phyloP scores from a whole-genome alignment of 192 early-diverging fungal species.

The Rhizophagus clarus region DNA sequence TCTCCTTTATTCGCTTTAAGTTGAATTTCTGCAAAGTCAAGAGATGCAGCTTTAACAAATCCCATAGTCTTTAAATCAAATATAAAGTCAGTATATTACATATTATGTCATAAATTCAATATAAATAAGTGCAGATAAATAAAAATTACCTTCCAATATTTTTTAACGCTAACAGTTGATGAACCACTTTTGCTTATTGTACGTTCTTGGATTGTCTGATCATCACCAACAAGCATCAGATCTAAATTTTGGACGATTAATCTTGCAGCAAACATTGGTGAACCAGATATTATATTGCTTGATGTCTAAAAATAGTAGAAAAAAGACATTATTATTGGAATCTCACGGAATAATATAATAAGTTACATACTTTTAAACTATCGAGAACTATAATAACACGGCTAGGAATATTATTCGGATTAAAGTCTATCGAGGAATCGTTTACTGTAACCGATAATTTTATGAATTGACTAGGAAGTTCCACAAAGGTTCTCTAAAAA shows the following conservation, averaged over 20 bases:
- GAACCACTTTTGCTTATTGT: neutral
- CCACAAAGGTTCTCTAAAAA: slow-evolving; percentile 42
- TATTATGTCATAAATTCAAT: neutral
- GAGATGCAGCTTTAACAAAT: slow-evolving; percentile 37
- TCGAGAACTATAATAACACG: slow-evolving; percentile 57
- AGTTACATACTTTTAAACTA: slow-evolving; percentile 55
- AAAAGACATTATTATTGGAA: neutral
- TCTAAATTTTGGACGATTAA: slow-evolving; percentile 53
- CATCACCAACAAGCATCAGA: slow-evolving; percentile 56
- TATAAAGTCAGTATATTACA: neutral
- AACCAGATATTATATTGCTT: slow-evolving; percentile 60
- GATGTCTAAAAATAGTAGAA: slow-evolving; percentile 41
- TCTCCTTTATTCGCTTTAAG: slow-evolving; percentile 37
- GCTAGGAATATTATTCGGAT: slow-evolving; percentile 53
- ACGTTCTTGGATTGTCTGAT: slow-evolving; percentile 30
- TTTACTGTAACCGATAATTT: slow-evolving; percentile 59
- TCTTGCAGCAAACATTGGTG: slow-evolving; percentile 58
- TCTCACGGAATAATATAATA: neutral
- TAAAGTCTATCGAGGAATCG: slow-evolving; percentile 65
- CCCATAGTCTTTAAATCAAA: slow-evolving; percentile 39
- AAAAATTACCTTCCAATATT: slow-evolving; percentile 26
- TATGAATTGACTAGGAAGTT: slow-evolving; percentile 56
- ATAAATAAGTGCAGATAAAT: neutral
- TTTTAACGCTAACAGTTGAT: slow-evolving; percentile 7
- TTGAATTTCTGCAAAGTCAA: slow-evolving; percentile 41